Conservation (phyloP, 83 land plant genomes). For the Thuja plicata region DNA sequence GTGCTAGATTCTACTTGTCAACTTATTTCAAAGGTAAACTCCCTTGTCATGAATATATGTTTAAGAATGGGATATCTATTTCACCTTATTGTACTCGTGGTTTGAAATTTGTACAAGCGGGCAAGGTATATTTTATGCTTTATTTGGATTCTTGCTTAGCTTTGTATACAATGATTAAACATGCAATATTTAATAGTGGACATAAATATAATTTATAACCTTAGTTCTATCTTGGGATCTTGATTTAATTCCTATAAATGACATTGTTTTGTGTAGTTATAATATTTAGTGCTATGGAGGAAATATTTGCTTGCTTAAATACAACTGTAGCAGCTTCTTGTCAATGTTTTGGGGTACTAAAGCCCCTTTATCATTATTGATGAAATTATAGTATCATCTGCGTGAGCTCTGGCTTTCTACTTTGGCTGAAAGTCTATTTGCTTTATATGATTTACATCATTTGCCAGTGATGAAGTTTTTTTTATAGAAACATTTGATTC, state of each 20-base stretch:
- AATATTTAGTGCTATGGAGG: background rate
- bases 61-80: background rate
- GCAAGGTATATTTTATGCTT: background rate
- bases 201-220: background rate
- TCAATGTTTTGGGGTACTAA: background rate
- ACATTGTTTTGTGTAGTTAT: background rate
- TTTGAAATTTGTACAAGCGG: too few relatives aligned
- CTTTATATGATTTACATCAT: background rate
- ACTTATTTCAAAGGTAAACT: conserved; percentile 63
- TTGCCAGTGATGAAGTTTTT: background rate
- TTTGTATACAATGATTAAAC: background rate
- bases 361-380: background rate
- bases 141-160: background rate
- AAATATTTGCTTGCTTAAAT: background rate
- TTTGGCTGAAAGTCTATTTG: background rate
- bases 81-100: background rate
- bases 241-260: background rate
- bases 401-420: background rate
- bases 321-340: background rate
- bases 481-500: background rate
- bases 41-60: background rate
- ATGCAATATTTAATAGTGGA: background rate
- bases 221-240: background rate
- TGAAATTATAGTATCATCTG: background rate
- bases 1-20: conserved; percentile 73